Conservation (phyloP, 2,329 filamentous ascomycete genomes). For the Cryphonectria parasitica region DNA sequence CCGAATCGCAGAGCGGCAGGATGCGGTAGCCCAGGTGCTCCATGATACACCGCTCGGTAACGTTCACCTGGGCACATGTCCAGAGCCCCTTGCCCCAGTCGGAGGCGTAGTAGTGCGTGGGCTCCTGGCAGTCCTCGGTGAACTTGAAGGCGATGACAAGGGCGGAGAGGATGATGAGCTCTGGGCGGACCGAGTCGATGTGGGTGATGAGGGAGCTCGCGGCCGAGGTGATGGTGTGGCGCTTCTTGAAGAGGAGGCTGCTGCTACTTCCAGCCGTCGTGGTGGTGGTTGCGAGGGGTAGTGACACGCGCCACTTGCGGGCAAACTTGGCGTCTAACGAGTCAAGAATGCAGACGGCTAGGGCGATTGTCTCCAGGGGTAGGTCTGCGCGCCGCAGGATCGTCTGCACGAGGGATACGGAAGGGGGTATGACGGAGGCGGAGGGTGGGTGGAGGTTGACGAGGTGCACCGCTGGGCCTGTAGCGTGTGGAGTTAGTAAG, state of each 20-base stretch:
- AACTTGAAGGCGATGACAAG: slow-evolving; percentile 70
- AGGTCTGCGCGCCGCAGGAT: slow-evolving; percentile 62
- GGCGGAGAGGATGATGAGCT: slow-evolving; percentile 65
- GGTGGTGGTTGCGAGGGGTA: slow-evolving; percentile 49
- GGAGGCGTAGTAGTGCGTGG: slow-evolving; percentile 56
- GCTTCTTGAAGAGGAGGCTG: slow-evolving; percentile 39
- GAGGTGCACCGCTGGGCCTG: slow-evolving; percentile 68
- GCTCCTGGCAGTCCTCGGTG: slow-evolving; percentile 60
- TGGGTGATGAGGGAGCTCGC: slow-evolving; percentile 45
- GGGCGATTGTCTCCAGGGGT: slow-evolving; percentile 63
- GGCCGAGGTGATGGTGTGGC: slow-evolving; percentile 53
- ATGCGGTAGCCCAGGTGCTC: slow-evolving; percentile 67
- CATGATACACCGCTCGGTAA: slow-evolving; percentile 66
- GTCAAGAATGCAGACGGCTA: slow-evolving; percentile 70
- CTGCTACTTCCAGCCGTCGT: background rate
- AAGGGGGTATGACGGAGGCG: slow-evolving; percentile 63
- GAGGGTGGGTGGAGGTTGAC: slow-evolving; percentile 68
- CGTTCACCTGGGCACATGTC: slow-evolving; percentile 65
- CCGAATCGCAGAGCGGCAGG: slow-evolving; percentile 60
- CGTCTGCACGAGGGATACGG: slow-evolving; percentile 61
- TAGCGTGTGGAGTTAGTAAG: slow-evolving; percentile 28
- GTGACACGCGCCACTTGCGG: slow-evolving; percentile 63
- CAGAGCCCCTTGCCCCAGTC: slow-evolving; percentile 60
- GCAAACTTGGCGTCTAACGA: slow-evolving; percentile 66
- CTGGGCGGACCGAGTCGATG: slow-evolving; percentile 64